Conservation (phyloP, 306 rosid species). For the Neltuma alba region DNA sequence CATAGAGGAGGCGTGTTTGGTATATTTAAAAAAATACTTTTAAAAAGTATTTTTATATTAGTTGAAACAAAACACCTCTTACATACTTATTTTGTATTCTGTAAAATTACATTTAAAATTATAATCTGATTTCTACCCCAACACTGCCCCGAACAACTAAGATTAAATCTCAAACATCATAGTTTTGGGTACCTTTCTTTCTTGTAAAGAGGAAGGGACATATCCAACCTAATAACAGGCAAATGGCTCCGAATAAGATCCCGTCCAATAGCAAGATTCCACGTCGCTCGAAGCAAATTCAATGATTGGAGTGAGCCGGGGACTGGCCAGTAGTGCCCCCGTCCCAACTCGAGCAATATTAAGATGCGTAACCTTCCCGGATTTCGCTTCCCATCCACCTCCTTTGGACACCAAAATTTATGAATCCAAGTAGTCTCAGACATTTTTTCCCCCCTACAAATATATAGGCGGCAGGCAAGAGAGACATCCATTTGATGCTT, state of each 20-base stretch:
- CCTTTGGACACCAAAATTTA: not conserved
- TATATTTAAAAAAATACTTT: too few relatives aligned
- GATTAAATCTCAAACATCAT: too few relatives aligned
- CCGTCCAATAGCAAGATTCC: not conserved
- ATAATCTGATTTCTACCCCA: too few relatives aligned
- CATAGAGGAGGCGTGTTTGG: too few relatives aligned
- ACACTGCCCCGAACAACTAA: too few relatives aligned
- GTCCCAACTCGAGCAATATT: too few relatives aligned
- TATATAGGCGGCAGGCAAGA: not conserved
- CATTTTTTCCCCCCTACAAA: not conserved
- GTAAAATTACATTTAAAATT: too few relatives aligned
- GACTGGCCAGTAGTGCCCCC: too few relatives aligned
- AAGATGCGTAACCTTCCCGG: slow-evolving; percentile 14
- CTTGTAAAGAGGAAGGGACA: not conserved
- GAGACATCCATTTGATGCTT: not conserved
- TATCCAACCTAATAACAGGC: not conserved
- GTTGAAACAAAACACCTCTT: too few relatives aligned
- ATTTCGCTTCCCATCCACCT: slow-evolving; percentile 8
- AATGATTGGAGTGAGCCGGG: not conserved
- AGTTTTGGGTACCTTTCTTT: not conserved
- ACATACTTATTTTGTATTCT: too few relatives aligned
- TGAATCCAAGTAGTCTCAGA: too few relatives aligned
- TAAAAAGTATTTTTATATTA: too few relatives aligned
- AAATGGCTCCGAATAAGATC: not conserved
- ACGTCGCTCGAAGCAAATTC: not conserved